These are phyloP conservation scores for Alternaria arbusti DNA, from an alignment of 2,329 filamentous ascomycete species.

Conservation along the genomic window DNA sequence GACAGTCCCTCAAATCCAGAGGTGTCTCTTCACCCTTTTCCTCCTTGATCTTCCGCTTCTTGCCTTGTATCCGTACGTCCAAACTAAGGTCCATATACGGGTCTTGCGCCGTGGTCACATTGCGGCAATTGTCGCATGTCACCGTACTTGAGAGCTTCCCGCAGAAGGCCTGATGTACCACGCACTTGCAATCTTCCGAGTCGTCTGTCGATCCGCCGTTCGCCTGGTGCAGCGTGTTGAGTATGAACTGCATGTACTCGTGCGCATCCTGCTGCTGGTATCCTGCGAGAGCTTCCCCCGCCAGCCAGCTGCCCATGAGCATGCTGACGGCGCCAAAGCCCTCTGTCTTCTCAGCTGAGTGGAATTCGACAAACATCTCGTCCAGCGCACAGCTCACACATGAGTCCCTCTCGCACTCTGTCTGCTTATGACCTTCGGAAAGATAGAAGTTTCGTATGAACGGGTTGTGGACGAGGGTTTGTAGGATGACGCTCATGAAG, in stretches of 20 bases:
- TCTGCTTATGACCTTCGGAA: slow-evolving; percentile 82
- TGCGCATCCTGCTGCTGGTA: slow-evolving; percentile 97
- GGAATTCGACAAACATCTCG: slow-evolving; percentile 69
- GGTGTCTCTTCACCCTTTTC: slow-evolving; percentile 36
- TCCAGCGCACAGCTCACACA: slow-evolving; percentile 68
- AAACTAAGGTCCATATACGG: slow-evolving; percentile 91
- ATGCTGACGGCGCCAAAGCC: slow-evolving; percentile 91
- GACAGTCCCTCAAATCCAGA: slow-evolving; percentile 63
- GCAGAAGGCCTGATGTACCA: slow-evolving; percentile 93
- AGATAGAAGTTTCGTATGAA: slow-evolving; percentile 91
- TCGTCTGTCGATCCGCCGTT: slow-evolving; percentile 65
- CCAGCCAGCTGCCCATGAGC: slow-evolving; percentile 88
- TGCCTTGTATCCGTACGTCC: slow-evolving; percentile 77
- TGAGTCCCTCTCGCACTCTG: slow-evolving; percentile 68
- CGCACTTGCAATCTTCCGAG: slow-evolving; percentile 72
- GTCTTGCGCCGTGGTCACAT: slow-evolving; percentile 81
- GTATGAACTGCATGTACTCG: slow-evolving; percentile 94
- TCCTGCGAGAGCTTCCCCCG: slow-evolving; percentile 72
- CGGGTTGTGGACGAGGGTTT: slow-evolving; percentile 92
- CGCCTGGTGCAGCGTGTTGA: slow-evolving; percentile 83
- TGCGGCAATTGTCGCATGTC: slow-evolving; percentile 86
- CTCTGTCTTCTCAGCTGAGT: slow-evolving; percentile 78
- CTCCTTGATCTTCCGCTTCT: slow-evolving; percentile 65
- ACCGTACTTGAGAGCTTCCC: slow-evolving; percentile 90
- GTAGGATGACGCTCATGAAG: slow-evolving; percentile 95